Evolutionary conservation across 2,329 filamentous ascomycete species (phyloP).

Genomic region (Claviceps monticola): DNA sequence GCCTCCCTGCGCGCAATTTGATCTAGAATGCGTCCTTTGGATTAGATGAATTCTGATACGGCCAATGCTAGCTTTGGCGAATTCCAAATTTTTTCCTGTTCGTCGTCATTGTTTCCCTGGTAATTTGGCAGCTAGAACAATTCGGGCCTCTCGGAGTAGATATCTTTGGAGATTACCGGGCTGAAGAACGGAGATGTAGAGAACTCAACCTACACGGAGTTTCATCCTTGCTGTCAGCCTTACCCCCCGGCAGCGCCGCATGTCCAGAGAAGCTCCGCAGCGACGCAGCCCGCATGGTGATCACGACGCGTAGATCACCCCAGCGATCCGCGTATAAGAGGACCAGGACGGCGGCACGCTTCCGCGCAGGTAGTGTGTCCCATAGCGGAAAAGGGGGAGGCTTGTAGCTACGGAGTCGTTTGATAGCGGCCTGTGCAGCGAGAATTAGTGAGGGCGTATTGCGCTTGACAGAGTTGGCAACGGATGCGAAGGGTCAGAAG

Average conservation of each 20-base stretch:
- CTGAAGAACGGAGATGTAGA: neutral
- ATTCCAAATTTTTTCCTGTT: no score
- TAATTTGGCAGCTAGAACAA: no score
- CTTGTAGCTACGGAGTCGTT: conserved; percentile 45
- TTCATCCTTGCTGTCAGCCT: conserved; percentile 43
- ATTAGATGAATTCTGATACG: neutral
- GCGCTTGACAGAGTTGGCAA: neutral
- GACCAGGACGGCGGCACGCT: conserved; percentile 76
- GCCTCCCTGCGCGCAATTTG: conserved; percentile 83
- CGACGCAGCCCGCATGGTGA: conserved; percentile 53
- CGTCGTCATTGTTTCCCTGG: no score
- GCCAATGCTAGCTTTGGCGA: no score
- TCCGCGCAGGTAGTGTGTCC: conserved; percentile 45
- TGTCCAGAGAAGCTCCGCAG: conserved; percentile 65
- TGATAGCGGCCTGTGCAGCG: conserved; percentile 37
- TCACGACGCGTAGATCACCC: conserved; percentile 62
- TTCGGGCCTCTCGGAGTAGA: no score
- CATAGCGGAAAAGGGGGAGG: conserved; percentile 48
- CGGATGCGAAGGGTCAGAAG: neutral
- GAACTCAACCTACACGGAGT: conserved; percentile 39
- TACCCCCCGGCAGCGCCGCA: conserved; percentile 74
- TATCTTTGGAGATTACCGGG: no score
- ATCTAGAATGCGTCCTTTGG: conserved; percentile 26
- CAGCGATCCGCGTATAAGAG: conserved; percentile 73
- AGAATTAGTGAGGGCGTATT: neutral